Percentiles rank a stretch among this genome's conserved stretches.
Conservation (phyloP, 257 asterid genomes). For the Salvia splendens region DNA sequence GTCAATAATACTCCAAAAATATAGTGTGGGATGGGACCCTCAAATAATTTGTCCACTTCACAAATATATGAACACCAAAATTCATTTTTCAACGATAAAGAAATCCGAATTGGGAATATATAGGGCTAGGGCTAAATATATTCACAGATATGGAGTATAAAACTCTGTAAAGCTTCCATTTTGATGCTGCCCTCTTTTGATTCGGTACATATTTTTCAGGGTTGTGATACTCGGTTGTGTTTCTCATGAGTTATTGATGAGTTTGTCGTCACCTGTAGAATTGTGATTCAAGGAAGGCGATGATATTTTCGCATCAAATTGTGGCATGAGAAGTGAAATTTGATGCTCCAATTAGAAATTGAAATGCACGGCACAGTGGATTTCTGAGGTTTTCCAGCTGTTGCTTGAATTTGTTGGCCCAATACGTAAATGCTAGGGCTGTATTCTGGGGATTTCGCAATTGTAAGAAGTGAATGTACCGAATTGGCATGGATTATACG, state of each 20-base stretch:
- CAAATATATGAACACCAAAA: slow-evolving; percentile 12
- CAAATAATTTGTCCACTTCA: slow-evolving; percentile 34
- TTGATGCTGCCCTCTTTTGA: slow-evolving; percentile 33
- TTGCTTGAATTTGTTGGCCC: slow-evolving; percentile 25
- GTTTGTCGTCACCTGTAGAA: slow-evolving; percentile 15
- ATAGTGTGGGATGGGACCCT: slow-evolving; percentile 36
- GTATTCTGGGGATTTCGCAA: slow-evolving; percentile 28
- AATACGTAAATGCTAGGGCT: slow-evolving; percentile 37
- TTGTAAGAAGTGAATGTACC: slow-evolving; percentile 44
- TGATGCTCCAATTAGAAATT: slow-evolving; percentile 16
- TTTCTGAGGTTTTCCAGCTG: slow-evolving; percentile 23
- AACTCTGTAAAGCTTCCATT: slow-evolving; percentile 27
- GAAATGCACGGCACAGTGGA: slow-evolving; percentile 28
- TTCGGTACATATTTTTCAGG: slow-evolving; percentile 15
- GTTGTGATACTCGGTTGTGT: slow-evolving; percentile 12
- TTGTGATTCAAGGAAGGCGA: slow-evolving; percentile 27
- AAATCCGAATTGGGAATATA: slow-evolving; percentile 37
- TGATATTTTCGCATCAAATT: slow-evolving; percentile 28
- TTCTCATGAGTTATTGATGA: neutral
- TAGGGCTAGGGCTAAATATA: slow-evolving; percentile 42
- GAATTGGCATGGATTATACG: slow-evolving; percentile 58
- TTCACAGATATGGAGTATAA: slow-evolving; percentile 15
- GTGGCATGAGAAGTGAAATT: slow-evolving; percentile 27
- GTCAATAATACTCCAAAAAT: no score
- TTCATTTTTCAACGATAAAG: slow-evolving; percentile 23